Evolutionary conservation across 768 basidiomycete genomes (phyloP), one percentile per base, ranked within the genome.

Genomic region (Mycena galopus): DNA sequence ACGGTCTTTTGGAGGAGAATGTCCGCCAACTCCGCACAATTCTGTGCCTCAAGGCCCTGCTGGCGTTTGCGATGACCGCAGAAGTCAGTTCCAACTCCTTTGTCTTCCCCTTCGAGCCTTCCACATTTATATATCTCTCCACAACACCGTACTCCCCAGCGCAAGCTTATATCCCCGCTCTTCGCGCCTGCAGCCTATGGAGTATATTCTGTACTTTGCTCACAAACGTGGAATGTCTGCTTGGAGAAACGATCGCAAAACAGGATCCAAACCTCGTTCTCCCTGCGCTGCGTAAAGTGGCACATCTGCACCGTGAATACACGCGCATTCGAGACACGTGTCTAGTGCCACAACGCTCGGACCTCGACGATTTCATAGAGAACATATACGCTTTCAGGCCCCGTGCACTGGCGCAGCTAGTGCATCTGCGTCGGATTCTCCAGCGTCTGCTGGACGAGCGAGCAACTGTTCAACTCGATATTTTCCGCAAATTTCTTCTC

Each of bases 11-110:
- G 8, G 69, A 71, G 19, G 21, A 29, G 12, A 19, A 12, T 29
- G 33, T 29, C 30, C 62, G 62, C 1, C 37, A 69, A 21, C 58
- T 55, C 51, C 68, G 69, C 42, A 59, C 62, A 1, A 39, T 63
- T 0, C 16, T 60, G 62, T 71, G 69, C 37, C 62, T 71, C 29
- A 44, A 71, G 30, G 62, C 69, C 2, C 47, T 71, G 17, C 44
- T 65, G 42, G 62, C 69, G 2, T 65, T 71, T n/a, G 69, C 69
- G 27, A 44, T 71, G 69, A 21, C 68, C 29, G 62, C 69, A 21
- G 56, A 65, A 59, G 39, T 61, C 2, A n/a, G n/a, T n/a, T 55
- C 69, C 11, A 16, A 29, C n/a, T n/a, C 44, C 9, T 33, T 71
- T 14, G 27, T 3, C 14, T 71, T 71, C 44, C 69, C 62, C 21